These are phyloP conservation scores for Metarhizium guizhouense DNA, from an alignment of 2,329 filamentous ascomycete species.

Conservation along the genomic window DNA sequence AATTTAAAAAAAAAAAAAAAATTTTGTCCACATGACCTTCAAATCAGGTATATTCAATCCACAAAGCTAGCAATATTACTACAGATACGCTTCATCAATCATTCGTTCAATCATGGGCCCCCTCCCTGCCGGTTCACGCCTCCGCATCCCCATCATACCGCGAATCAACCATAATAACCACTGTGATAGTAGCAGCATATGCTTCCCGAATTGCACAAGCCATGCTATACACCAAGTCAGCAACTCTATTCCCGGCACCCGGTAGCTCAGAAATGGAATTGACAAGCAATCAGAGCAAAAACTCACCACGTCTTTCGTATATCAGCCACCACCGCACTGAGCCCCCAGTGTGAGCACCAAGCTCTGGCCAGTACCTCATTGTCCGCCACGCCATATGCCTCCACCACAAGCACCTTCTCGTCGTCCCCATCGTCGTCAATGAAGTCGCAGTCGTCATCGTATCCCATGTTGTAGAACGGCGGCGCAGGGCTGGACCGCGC, in stretches of 20 bases:
- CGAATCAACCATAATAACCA: conserved; percentile 59
- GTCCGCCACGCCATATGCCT: conserved; percentile 64
- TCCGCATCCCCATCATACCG: conserved; percentile 30
- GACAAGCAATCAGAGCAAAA: too few species aligned
- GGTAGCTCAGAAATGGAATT: too few species aligned
- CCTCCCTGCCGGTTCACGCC: too few species aligned
- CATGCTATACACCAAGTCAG: conserved; percentile 37
- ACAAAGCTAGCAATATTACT: too few species aligned
- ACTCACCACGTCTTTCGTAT: conserved; percentile 57
- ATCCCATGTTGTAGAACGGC: conserved; percentile 10
- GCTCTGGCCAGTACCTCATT: conserved; percentile 70
- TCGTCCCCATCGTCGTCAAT: conserved; percentile 36
- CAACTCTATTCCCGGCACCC: conserved; percentile 6
- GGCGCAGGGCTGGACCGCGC: conserved; percentile 26
- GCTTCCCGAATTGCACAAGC: conserved; percentile 67
- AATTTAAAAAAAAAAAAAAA: too few species aligned
- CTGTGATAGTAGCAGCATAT: conserved; percentile 63
- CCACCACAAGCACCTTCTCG: conserved; percentile 61
- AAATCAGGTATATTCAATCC: too few species aligned
- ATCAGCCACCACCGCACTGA: conserved; percentile 63
- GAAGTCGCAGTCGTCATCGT: conserved; percentile 10
- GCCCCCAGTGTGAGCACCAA: conserved; percentile 69
- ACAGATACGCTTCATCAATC: background rate
- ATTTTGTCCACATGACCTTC: too few species aligned
- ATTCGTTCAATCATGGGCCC: background rate